Conservation (phyloP, 108 stramenopile species). For the Cyclotella sp. region DNA sequence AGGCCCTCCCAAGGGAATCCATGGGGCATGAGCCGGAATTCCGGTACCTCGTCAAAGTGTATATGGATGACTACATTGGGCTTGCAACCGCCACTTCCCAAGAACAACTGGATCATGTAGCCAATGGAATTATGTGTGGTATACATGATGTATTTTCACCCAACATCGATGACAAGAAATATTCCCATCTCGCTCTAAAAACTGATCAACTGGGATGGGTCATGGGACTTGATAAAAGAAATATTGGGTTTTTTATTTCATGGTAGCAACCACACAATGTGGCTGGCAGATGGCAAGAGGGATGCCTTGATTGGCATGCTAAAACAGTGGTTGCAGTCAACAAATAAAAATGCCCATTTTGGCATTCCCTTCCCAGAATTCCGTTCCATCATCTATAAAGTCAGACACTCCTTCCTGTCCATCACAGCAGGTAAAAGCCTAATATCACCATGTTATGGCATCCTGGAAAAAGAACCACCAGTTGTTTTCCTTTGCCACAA, state of each 20-base stretch:
- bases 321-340: not conserved
- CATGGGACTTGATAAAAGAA: not conserved
- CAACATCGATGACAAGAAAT: not conserved
- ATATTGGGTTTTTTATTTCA: not conserved
- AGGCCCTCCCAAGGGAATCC: no score
- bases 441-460: not conserved
- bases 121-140: not conserved
- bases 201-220: not conserved
- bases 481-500: not conserved
- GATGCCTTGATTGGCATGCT: not conserved
- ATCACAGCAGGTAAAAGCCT: not conserved
- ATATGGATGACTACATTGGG: not conserved
- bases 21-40: not conserved
- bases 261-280: not conserved
- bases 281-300: not conserved
- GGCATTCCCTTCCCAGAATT: not conserved
- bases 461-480: no score
- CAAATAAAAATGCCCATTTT: no score
- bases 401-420: not conserved
- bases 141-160: not conserved
- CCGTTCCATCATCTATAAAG: not conserved
- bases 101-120: not conserved
- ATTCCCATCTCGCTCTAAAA: conserved; percentile 3
- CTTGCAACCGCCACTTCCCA: not conserved
- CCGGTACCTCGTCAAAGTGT: not conserved